Evolutionary conservation across 177 flowering plant genomes (phyloP).

Genomic region (Telopea speciosissima): DNA sequence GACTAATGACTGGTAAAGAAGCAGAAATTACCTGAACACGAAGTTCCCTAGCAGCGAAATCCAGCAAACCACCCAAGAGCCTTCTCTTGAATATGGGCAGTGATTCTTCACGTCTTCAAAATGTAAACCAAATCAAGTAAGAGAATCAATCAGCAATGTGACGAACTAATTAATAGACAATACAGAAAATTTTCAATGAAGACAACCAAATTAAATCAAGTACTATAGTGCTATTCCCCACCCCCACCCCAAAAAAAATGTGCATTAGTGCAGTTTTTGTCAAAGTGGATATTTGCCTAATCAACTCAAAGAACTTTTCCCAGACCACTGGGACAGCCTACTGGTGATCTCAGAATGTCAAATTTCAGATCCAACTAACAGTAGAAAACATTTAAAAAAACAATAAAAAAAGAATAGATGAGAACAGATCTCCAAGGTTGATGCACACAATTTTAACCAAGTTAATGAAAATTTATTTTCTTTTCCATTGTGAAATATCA

Average conservation of each 20-base stretch:
- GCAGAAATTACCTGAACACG: conserved; percentile 75
- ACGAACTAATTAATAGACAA: background rate
- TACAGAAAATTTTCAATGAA: background rate
- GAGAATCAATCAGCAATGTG: background rate
- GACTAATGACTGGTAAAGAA: conserved; percentile 6
- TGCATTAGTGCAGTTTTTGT: background rate
- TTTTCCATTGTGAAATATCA: too few species aligned
- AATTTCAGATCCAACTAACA: too few species aligned
- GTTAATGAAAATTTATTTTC: too few species aligned
- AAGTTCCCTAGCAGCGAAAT: conserved; percentile 91
- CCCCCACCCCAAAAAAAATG: background rate
- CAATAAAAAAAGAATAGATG: too few species aligned
- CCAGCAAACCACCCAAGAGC: conserved; percentile 87
- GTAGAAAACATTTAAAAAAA: too few species aligned
- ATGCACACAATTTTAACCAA: too few species aligned
- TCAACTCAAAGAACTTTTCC: too few species aligned
- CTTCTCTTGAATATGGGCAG: conserved; percentile 95
- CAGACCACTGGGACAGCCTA: too few species aligned
- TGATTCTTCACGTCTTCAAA: conserved; percentile 89
- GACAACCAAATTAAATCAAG: background rate
- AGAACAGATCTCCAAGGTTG: too few species aligned
- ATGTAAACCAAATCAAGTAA: conserved; percentile 5
- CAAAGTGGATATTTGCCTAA: too few species aligned
- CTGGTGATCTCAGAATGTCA: too few species aligned
- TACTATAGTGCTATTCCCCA: background rate